Base-by-base conservation (phyloP, 768 basidiomycete species). In the Lepiota brunneoincarnata region DNA sequence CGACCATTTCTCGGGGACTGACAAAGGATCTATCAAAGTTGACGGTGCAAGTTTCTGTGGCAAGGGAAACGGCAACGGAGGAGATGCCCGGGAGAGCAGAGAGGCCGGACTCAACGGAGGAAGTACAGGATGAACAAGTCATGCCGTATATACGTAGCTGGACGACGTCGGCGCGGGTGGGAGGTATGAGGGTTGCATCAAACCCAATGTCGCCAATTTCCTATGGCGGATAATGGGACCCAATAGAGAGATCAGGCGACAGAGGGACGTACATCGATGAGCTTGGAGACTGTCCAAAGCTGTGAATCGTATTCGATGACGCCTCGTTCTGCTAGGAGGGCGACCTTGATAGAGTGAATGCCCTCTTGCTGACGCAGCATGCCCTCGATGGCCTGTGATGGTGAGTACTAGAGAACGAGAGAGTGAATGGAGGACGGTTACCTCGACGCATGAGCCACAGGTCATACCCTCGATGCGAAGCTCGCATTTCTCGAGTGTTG, bases 121-220 rank as follows among this genome's bases (percentile, higher is more conserved):
- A 80, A 2, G 86, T 88, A 62, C 93, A 95, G 7, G 90, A 81
- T 17, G 87, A 83, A 64, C 89, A 93, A 26, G 88, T 93, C 93
- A 96, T 94, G 67, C 93, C 93, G 64, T 89, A 95, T 65, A 96
- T 80, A 31, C 86, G 84, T 20, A 96, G 77, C 11, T 80, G 85
- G 48, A 93, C 77, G 0, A 75, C 74, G 63, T 95, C 91, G 4
- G 81, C 75, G 17, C 81, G 79, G 39, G 76, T 67, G 1, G 81
- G 75, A 0, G 87, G 87, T 44, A 96, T 84, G 48, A 84, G 75
- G 0, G 87, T 82, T 2, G 93, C 91, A 67, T 93, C 93, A 64
- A 97, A 97, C 7, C 93, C 93, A 51, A 94, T 86, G 70, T 95
- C 93, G 2, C 87, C 88, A 55, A 96, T 92, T 80, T 94, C 93